Evolutionary conservation across 257 asterid genomes (phyloP), one percentile per base, ranked within the genome.

Genomic region (Datura wrightii): DNA sequence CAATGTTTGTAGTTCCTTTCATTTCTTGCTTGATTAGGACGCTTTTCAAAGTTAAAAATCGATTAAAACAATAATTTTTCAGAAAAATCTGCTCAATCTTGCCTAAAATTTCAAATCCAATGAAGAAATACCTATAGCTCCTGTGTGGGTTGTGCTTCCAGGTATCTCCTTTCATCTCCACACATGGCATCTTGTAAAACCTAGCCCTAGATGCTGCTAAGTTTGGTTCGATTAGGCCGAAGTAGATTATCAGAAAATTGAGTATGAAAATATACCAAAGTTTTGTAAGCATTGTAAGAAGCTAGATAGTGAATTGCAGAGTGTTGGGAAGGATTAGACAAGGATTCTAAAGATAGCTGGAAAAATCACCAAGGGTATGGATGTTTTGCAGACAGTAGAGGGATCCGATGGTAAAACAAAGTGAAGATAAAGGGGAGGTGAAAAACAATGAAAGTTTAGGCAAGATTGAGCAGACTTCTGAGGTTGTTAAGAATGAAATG

Each of bases 321-420:
- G 71, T 24, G 31, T 24, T 63, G 71, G 71, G 34, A 63, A 63
- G 42, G 71, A 63, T 5, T 63, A 63, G 71, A 31, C 71, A 63
- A 19, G 15, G 44, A 31, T 63, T 34, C 44, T 34, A 62, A 62
- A 24, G 70, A 62, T 62, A 41, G 31, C 66, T 59, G 0, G 66
- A 60, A 60, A 60, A 19, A 24, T 24, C 31, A 19, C 11, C 0
- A 19, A 6, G 31, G 63, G 63, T 39, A 56, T 56, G 63, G 10
- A 56, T 18, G 63, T 56, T 18, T 6, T 56, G 63, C 63, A 16
- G 31, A 60, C 69, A 9, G 69, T 19, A 60, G 39, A 60, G 69
- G 69, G 69, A 1, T 60, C 1, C 15, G 39, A 60, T 60, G 11
- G 39, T 3, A 19, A 44, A 63, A 5, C 44, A 63, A 31, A 34